Percentiles rank a stretch among this genome's conserved stretches.
Conservation (phyloP, 2,329 filamentous ascomycete species). For the Pseudodiploospora longispora region DNA sequence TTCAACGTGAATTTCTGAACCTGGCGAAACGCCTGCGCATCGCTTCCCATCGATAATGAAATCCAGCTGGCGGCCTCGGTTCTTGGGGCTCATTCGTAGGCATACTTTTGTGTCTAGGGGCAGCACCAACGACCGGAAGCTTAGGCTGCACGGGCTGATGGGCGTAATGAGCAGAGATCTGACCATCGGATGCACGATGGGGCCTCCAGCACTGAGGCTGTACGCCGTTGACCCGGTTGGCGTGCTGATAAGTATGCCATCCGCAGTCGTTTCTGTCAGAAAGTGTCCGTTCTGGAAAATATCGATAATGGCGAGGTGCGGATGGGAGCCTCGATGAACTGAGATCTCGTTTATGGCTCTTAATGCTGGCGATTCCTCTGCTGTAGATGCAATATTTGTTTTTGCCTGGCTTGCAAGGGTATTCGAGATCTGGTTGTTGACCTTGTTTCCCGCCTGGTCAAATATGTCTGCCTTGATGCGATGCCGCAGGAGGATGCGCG, state of each 20-base stretch:
- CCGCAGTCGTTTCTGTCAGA: slow-evolving; percentile 86
- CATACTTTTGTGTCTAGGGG: slow-evolving; percentile 80
- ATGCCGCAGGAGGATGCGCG: slow-evolving; percentile 79
- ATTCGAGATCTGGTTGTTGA: slow-evolving; percentile 43
- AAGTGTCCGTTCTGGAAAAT: slow-evolving; percentile 85
- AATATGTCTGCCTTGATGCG: slow-evolving; percentile 81
- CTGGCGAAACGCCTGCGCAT: slow-evolving; percentile 58
- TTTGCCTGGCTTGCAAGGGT: slow-evolving; percentile 38
- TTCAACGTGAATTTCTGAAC: slow-evolving; percentile 80
- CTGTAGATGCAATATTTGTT: slow-evolving; percentile 29
- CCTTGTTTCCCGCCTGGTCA: slow-evolving; percentile 54
- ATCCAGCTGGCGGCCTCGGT: slow-evolving; percentile 66
- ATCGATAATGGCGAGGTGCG: slow-evolving; percentile 86
- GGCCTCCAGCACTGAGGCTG: slow-evolving; percentile 83
- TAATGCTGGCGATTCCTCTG: slow-evolving; percentile 34
- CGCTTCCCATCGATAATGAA: slow-evolving; percentile 72
- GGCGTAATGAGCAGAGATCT: slow-evolving; percentile 83
- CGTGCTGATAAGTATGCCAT: slow-evolving; percentile 89
- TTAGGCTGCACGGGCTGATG: slow-evolving; percentile 86
- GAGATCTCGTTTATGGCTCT: slow-evolving; percentile 92
- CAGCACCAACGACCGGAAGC: slow-evolving; percentile 83
- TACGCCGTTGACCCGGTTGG: slow-evolving; percentile 95
- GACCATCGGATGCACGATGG: slow-evolving; percentile 89
- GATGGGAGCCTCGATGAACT: slow-evolving; percentile 81
- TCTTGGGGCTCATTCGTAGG: slow-evolving; percentile 72